phyloP scores from a whole-genome alignment of 169 alveolate species.

The Theileria parva region DNA sequence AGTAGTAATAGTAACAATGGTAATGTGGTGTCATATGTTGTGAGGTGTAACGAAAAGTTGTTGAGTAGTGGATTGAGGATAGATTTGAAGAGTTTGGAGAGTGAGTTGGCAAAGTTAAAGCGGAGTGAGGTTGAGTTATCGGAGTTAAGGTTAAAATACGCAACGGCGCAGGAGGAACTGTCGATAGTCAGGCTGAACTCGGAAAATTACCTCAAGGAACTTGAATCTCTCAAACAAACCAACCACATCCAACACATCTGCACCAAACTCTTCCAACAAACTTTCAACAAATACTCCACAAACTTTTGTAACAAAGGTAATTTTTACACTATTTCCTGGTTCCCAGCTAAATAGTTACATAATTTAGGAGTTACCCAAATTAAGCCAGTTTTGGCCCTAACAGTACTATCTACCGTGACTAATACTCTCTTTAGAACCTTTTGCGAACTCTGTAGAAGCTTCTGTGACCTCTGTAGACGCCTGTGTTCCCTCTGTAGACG shows the following conservation, averaged over 20 bases:
- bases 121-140: constrained; percentile 25
- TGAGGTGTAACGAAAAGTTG: constrained; percentile 7
- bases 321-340: too few species aligned
- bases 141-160: constrained; percentile 26
- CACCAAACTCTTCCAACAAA: too few species aligned
- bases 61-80: constrained; percentile 12
- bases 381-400: too few species aligned
- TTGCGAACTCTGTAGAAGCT: too few species aligned
- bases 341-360: too few species aligned
- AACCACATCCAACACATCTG: background rate
- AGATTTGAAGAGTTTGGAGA: constrained; percentile 2
- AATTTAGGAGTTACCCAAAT: too few species aligned
- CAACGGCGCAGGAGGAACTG: constrained; percentile 28
- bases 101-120: constrained; percentile 17
- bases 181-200: constrained; percentile 16
- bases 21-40: background rate
- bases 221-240: background rate
- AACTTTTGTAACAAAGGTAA: too few species aligned
- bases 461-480: too few species aligned
- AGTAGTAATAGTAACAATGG: background rate
- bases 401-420: too few species aligned
- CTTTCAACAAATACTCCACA: too few species aligned
- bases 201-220: constrained; percentile 13
- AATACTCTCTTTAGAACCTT: too few species aligned
- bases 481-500: too few species aligned